phyloP scores from a whole-genome alignment of 148 eudicot species.

The Amaranthus hypochondriacus region DNA sequence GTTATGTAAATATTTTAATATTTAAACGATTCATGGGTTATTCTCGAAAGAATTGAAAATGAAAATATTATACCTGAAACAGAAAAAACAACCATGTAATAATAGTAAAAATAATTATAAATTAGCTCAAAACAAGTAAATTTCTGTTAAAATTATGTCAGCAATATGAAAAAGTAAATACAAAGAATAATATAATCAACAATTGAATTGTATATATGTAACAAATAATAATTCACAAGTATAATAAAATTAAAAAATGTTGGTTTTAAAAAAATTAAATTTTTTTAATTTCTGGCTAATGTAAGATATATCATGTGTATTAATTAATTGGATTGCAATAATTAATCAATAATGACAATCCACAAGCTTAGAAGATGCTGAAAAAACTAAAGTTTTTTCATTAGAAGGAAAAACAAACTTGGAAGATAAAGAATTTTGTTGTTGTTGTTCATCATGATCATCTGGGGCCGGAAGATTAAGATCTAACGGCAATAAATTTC shows the following conservation, averaged over 20 bases:
- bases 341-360: constrained; percentile 55
- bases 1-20: too few relatives aligned
- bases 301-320: neutral
- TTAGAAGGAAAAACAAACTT: constrained; percentile 44
- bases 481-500: constrained; percentile 42
- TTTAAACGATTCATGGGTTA: too few relatives aligned
- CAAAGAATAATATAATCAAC: constrained; percentile 12
- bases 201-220: constrained; percentile 27
- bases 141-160: constrained; percentile 1
- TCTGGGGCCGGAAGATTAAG: constrained; percentile 74
- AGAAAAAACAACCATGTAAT: too few relatives aligned
- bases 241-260: neutral
- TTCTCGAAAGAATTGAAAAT: too few relatives aligned
- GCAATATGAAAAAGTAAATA: constrained; percentile 6
- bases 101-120: too few relatives aligned
- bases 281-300: neutral
- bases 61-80: too few relatives aligned
- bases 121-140: neutral
- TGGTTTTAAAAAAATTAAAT: neutral
- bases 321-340: neutral
- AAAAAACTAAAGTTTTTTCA: constrained; percentile 55
- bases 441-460: constrained; percentile 17
- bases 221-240: constrained; percentile 29
- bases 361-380: constrained; percentile 47
- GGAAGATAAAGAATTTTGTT: constrained; percentile 12